Evolutionary conservation across 768 basidiomycete genomes (phyloP), one percentile per base, ranked within the genome.

Genomic region (Mycena metata): DNA sequence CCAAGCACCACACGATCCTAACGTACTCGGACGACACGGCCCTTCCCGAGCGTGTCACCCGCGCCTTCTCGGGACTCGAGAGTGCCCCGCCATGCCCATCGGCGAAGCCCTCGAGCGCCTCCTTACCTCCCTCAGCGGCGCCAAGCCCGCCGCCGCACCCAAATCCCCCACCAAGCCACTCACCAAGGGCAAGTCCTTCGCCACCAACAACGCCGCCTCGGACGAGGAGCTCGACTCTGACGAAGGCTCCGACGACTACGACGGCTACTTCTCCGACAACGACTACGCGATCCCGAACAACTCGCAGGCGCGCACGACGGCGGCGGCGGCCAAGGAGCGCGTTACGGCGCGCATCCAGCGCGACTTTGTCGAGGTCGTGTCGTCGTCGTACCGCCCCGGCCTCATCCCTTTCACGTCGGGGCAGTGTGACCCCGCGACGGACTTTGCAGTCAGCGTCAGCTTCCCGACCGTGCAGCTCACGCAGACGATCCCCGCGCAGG

Each of bases 321-420:
- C 49, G 72, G 16, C 67, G 58, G 79, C 21, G 60, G 78, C 70
- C 61, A 72, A 39, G 73, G 69, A 36, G 64, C 83, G 23, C 79
- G 68, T 69, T 72, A 58, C 45, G 19, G 50, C 23, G 17, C 51
- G 56, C 21, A 30, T 66, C 46, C 72, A 72, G 68, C 50, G 66
- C 66, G 85, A 91, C 62, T 92, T 92, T 72, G 72, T 86, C 33
- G 88, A 89, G 57, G 83, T 84, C 19, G 83, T 90, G 33, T 86
- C 83, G 0, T 80, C 83, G 2, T 85, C 24, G 45, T 69, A 83
- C 74, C 83, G 84, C 17, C 91, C 91, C 3, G 91, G 91, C 0
- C 80, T 88, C 66, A 83, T 88, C 47, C 84, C 70, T 2, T 61
- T 72, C 50, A 47, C 54, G 21, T 11, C 39, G 55, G 55, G 39